A percentile compares a stretch with the other conserved stretches of the same genome.
phyloP scores from a whole-genome alignment of 768 basidiomycete genomes.

The Agrocybe pediades region DNA sequence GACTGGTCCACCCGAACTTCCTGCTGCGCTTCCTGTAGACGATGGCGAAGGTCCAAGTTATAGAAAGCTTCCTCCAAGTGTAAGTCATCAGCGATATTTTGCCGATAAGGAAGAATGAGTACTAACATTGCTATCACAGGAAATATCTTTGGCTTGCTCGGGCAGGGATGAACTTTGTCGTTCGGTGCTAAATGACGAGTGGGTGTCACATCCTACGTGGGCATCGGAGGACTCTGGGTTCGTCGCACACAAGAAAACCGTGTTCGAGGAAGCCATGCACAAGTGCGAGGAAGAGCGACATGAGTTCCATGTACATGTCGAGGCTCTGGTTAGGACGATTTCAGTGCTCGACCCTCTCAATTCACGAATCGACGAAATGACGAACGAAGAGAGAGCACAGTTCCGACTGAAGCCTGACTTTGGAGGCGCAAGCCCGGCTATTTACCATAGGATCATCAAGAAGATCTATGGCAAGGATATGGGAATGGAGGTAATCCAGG shows the following conservation, averaged over 20 bases:
- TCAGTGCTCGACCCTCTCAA: conserved; percentile 87
- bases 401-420: conserved; percentile 87
- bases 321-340: conserved; percentile 89
- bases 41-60: conserved; percentile 95
- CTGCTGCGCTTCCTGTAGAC: conserved; percentile 77
- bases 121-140: conserved; percentile 49
- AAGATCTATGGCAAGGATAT: conserved; percentile 89
- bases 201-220: conserved; percentile 99
- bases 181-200: conserved; percentile 94
- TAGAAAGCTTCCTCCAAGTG: conserved; percentile 82
- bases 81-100: conserved; percentile 43
- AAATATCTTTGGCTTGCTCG: conserved; percentile 87
- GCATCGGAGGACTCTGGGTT: conserved; percentile 96
- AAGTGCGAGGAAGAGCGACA: conserved; percentile 98
- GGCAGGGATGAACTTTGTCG: conserved; percentile 93
- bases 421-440: conserved; percentile 82
- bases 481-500: conserved; percentile 74
- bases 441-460: conserved; percentile 93
- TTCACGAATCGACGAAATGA: conserved; percentile 85
- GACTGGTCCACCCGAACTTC: conserved; percentile 73
- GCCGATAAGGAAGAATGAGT: background rate
- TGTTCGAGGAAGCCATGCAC: conserved; percentile 93
- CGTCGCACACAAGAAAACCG: conserved; percentile 94
- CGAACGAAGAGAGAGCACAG: conserved; percentile 75
- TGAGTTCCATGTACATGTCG: conserved; percentile 95